A percentile compares a stretch with the other conserved stretches of the same genome.
These are phyloP conservation scores for Fusarium succisae DNA, from an alignment of 2,329 filamentous ascomycete genomes.

Conservation along the genomic window DNA sequence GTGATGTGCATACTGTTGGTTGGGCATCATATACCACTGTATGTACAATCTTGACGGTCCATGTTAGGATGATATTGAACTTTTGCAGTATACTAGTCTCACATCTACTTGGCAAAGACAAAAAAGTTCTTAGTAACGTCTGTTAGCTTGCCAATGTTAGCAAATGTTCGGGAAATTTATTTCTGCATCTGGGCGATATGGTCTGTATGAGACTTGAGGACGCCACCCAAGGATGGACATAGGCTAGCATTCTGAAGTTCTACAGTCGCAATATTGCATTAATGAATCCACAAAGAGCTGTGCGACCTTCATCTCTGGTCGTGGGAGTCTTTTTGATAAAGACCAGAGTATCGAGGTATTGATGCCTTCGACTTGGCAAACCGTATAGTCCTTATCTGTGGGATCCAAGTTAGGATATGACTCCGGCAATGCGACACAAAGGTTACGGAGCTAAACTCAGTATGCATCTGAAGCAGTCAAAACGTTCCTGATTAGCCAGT, in stretches of 20 bases:
- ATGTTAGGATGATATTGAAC: neutral
- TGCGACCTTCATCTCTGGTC: neutral
- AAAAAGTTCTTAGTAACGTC: conserved; percentile 3
- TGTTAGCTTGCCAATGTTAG: conserved; percentile 8
- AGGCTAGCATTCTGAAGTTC: neutral
- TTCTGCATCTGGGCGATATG: neutral
- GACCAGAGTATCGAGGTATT: neutral
- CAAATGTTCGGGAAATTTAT: conserved; percentile 12
- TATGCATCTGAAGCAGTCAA: conserved; percentile 1
- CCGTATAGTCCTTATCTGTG: conserved; percentile 20
- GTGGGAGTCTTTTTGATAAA: neutral
- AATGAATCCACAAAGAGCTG: neutral
- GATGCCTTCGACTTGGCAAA: conserved; percentile 11
- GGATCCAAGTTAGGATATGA: conserved; percentile 22
- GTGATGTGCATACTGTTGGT: neutral
- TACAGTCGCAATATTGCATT: neutral
- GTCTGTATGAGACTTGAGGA: neutral
- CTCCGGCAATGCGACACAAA: conserved; percentile 17
- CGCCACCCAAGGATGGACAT: neutral
- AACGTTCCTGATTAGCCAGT: conserved; percentile 14
- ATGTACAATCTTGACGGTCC: neutral
- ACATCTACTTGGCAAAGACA: conserved; percentile 1
- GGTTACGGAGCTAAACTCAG: conserved; percentile 12
- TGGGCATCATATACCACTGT: neutral
- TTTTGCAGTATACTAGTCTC: conserved; percentile 16